Evolutionary conservation across 1,284 basidiomycete genomes (phyloP), one percentile per base, ranked within the genome.

Genomic region (Cryptococcus wingfieldii): DNA sequence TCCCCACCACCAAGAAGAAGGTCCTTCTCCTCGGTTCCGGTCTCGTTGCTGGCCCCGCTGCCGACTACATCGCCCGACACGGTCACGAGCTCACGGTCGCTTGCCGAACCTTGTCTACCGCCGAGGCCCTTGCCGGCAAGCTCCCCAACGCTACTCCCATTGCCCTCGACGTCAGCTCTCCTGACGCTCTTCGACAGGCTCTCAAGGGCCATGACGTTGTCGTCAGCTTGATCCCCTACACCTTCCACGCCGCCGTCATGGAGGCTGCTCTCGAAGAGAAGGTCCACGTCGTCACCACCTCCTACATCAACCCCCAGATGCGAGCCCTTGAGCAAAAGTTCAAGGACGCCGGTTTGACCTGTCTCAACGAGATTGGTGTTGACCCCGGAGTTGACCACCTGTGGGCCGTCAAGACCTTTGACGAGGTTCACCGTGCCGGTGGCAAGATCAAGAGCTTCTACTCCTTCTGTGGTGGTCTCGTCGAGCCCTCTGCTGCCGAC

Each of bases 311-410:
- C 55, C 90, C 91, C 44, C 88, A 87, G 14, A 95, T 98, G 84
- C 86, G 84, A 60, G 93, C 84, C 64, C 84, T 98, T 39, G 88
- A 98, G 65, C 83, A 82, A 54, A 86, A 86, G 62, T 90, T 84
- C 63, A 88, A 89, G 79, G 83, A 86, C 63, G 93, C 93, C 1
- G 95, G 94, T 18, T 92, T 98, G 71, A 83, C 93, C 53, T 90
- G 97, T 61, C 84, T 98, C 83, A 99, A 99, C 79, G 95, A 99
- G 82, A 93, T 99, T 67, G 95, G 95, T 61, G 83, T 98, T 34
- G 72, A 75, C 65, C 72, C 72, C 48, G 67, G 69, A 68, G 90
- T 94, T 63, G 91, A 94, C 77, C 91, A 94, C 77, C 79, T 98
- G 57, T 98, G 95, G 79, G 95, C 96, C 42, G 83, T 99, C 79